phyloP scores from a whole-genome alignment of 495 filamentous ascomycete species.

The Aspergillus coremiiformis region DNA sequence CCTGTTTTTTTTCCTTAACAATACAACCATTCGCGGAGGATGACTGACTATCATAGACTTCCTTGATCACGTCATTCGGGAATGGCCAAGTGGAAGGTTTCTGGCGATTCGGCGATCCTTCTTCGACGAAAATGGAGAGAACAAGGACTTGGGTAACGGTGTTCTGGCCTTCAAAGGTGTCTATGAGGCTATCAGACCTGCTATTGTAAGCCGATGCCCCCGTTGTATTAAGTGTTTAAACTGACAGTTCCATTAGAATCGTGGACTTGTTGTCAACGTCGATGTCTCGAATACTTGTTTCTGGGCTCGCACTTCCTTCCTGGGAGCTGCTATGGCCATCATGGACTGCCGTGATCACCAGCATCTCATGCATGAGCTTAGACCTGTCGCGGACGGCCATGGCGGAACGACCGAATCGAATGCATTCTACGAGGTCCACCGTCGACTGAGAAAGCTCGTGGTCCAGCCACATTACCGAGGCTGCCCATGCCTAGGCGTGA shows the following conservation, averaged over 20 bases:
- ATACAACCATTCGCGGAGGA: background rate
- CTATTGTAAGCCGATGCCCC: conserved; percentile 37
- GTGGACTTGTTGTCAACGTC: conserved; percentile 67
- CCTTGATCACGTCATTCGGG: conserved; percentile 80
- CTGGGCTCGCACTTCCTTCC: conserved; percentile 28
- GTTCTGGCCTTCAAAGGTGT: conserved; percentile 78
- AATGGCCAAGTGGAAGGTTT: conserved; percentile 57
- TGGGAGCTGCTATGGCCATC: conserved; percentile 25
- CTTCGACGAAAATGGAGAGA: conserved; percentile 44
- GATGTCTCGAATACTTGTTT: conserved; percentile 48
- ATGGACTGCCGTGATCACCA: conserved; percentile 16
- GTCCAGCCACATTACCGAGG: conserved; percentile 59
- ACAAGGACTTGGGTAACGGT: conserved; percentile 43
- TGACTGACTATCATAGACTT: conserved; percentile 48
- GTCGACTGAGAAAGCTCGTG: conserved; percentile 53
- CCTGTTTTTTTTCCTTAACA: background rate
- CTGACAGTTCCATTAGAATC: conserved; percentile 26
- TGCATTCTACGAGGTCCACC: conserved; percentile 23
- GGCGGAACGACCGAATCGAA: conserved; percentile 17
- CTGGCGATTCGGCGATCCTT: conserved; percentile 70
- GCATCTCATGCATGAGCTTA: conserved; percentile 15
- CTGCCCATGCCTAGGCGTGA: conserved; percentile 33
- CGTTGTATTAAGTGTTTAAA: background rate
- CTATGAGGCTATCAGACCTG: conserved; percentile 70
- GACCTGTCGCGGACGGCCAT: conserved; percentile 15